These are phyloP conservation scores for Leccinum subgranulosum DNA, from an alignment of 768 basidiomycete species.

Conservation along the genomic window DNA sequence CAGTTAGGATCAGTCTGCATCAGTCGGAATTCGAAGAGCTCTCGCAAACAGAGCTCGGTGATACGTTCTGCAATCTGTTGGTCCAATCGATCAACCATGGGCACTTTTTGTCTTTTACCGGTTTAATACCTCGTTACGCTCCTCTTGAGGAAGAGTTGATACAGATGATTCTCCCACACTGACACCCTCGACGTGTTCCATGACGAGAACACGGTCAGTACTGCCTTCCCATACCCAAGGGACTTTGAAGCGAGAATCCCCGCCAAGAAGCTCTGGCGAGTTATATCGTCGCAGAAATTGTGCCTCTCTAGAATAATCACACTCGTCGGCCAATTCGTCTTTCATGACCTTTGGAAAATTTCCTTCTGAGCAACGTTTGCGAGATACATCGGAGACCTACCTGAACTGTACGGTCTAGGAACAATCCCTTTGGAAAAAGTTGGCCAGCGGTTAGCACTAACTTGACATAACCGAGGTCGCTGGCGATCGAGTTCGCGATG, in stretches of 20 bases:
- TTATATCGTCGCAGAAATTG: constrained; percentile 62
- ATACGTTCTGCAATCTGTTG: constrained; percentile 78
- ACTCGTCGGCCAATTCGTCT: constrained; percentile 88
- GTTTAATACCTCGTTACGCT: constrained; percentile 67
- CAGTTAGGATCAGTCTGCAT: constrained; percentile 99
- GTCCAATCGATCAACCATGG: not conserved
- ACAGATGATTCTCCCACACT: constrained; percentile 70
- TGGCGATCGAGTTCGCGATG: constrained; percentile 80
- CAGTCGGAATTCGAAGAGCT: constrained; percentile 84
- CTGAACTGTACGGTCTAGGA: constrained; percentile 83
- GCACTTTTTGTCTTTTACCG: not conserved
- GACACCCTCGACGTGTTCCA: constrained; percentile 79
- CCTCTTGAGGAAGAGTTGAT: constrained; percentile 53
- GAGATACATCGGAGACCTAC: constrained; percentile 32
- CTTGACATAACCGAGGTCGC: constrained; percentile 84
- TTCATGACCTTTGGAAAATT: constrained; percentile 67
- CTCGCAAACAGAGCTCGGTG: constrained; percentile 82
- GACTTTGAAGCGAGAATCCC: constrained; percentile 69
- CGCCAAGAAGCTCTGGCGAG: constrained; percentile 45
- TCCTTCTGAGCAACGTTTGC: not conserved
- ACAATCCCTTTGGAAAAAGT: constrained; percentile 84
- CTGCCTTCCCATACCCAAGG: constrained; percentile 86
- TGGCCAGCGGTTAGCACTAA: constrained; percentile 76
- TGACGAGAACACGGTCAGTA: constrained; percentile 81
- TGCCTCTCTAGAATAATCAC: constrained; percentile 86